A percentile compares a stretch with the other conserved stretches of the same genome.
These are phyloP conservation scores for Crithidia thermophila DNA, from an alignment of 208 protist genomes.

Conservation along the genomic window DNA sequence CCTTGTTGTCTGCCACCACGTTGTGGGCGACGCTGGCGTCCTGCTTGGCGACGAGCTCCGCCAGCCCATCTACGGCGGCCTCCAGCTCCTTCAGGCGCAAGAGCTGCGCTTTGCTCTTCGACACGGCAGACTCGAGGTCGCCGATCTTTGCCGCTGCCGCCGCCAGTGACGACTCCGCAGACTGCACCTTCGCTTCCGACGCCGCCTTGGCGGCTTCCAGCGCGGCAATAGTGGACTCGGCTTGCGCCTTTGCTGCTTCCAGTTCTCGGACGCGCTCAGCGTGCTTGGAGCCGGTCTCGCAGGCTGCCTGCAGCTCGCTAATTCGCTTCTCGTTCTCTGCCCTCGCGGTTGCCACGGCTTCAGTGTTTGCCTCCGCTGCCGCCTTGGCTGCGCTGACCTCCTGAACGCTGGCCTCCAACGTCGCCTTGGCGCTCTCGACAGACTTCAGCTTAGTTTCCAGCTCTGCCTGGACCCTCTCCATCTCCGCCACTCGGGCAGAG, in stretches of 20 bases:
- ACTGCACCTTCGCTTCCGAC: neutral
- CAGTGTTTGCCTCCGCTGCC: neutral
- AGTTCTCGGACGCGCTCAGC: neutral
- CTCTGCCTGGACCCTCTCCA: neutral
- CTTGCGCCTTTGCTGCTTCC: neutral
- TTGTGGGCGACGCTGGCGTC: neutral
- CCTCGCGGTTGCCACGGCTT: neutral
- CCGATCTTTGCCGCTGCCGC: neutral
- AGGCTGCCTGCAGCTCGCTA: neutral
- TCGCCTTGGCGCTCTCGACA: neutral
- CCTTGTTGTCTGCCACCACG: neutral
- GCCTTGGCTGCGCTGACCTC: neutral
- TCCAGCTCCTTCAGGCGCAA: neutral
- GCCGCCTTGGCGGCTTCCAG: slow-evolving; percentile 4
- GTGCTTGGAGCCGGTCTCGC: neutral
- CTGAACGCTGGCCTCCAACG: neutral
- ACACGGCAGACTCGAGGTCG: slow-evolving; percentile 11
- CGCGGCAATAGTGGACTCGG: neutral
- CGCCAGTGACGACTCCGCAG: neutral
- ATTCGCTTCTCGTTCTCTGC: neutral
- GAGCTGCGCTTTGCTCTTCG: neutral
- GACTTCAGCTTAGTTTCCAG: neutral
- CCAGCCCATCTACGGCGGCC: neutral
- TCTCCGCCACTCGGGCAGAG: neutral
- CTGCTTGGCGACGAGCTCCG: neutral